These are phyloP conservation scores for Vigna angularis DNA, from an alignment of 306 rosid genomes.

Conservation along the genomic window DNA sequence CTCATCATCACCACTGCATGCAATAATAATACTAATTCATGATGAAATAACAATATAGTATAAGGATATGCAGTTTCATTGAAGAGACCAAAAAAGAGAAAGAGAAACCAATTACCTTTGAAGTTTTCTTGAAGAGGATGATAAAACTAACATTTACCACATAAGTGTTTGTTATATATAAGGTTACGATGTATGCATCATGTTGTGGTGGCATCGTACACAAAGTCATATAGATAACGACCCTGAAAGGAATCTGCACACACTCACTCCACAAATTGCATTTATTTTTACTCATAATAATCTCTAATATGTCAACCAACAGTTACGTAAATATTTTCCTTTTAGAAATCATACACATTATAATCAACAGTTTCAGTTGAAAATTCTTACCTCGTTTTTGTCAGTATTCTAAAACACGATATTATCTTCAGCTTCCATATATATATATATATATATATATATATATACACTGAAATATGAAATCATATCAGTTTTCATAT, in stretches of 20 bases:
- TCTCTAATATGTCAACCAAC: slow-evolving; percentile 1
- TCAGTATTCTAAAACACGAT: background rate
- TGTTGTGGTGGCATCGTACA: slow-evolving; percentile 15
- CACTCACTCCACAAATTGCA: background rate
- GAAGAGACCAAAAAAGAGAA: slow-evolving; percentile 1
- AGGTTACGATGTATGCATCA: slow-evolving; percentile 34
- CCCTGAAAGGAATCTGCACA: slow-evolving; percentile 20
- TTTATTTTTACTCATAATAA: background rate
- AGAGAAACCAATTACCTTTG: slow-evolving; percentile 41
- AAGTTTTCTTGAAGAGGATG: slow-evolving; percentile 32
- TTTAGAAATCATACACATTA: background rate
- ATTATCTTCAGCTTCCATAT: slow-evolving; percentile 11
- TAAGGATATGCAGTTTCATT: slow-evolving; percentile 4
- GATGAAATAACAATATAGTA: background rate
- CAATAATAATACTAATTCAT: background rate
- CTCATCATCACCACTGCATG: slow-evolving; percentile 50
- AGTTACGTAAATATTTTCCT: background rate
- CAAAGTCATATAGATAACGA: slow-evolving; percentile 36
- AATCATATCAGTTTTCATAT: background rate
- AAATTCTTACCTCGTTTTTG: slow-evolving; percentile 14
- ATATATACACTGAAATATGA: background rate
- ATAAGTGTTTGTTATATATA: slow-evolving; percentile 33
- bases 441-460: too few species aligned
- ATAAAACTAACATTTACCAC: slow-evolving; percentile 7
- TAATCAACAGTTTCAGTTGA: background rate